These are phyloP conservation scores for Mycena floridula DNA, from an alignment of 768 basidiomycete species.

Conservation along the genomic window DNA sequence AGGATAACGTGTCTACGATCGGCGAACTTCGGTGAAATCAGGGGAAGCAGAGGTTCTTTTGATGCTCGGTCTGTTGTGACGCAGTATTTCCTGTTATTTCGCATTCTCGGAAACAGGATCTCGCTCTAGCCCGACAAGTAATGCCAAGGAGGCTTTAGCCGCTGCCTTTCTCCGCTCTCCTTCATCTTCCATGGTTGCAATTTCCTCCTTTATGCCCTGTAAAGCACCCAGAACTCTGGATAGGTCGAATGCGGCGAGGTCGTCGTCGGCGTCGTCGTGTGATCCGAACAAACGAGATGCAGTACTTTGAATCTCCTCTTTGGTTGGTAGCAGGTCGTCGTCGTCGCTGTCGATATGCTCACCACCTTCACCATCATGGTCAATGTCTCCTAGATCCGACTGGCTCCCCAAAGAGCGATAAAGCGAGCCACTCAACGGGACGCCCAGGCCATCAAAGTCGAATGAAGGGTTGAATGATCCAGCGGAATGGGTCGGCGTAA, in stretches of 20 bases:
- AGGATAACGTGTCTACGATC: no score
- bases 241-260: conserved; percentile 53
- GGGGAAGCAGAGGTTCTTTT: no score
- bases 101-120: no score
- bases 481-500: conserved; percentile 5
- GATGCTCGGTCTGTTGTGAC: no score
- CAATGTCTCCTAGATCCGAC: conserved; percentile 50
- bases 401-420: conserved; percentile 54
- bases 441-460: conserved; percentile 9
- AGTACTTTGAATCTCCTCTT: conserved; percentile 41
- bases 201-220: conserved; percentile 70
- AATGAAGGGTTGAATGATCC: conserved; percentile 14
- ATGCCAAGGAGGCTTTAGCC: conserved; percentile 63
- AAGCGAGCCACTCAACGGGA: conserved; percentile 15
- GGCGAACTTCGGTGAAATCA: no score
- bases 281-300: conserved; percentile 40
- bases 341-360: conserved; percentile 9
- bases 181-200: conserved; percentile 58
- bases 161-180: conserved; percentile 62
- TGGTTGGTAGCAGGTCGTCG: conserved; percentile 34
- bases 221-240: conserved; percentile 52
- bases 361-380: conserved; percentile 22
- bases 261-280: conserved; percentile 22
- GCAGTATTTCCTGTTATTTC: no score
- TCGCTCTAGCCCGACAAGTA: conserved; percentile 60